These are phyloP conservation scores for Auriculariales sp. DNA, from an alignment of 768 basidiomycete species.

Conservation along the genomic window DNA sequence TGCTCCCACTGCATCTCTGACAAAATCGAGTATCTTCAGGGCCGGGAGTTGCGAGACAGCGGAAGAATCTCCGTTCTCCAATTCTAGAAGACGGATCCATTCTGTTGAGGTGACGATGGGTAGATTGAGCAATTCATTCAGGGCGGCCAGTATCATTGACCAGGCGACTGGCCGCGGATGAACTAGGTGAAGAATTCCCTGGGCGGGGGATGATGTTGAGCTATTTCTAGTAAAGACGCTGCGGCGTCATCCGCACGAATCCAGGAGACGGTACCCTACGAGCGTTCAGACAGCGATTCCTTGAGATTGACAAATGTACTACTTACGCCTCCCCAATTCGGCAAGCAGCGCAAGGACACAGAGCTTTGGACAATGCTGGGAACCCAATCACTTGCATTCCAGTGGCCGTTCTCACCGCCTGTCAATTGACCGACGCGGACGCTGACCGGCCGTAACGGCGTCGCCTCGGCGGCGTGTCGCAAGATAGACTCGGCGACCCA, in stretches of 20 bases:
- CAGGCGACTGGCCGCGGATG: slow-evolving; percentile 13
- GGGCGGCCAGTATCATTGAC: too few relatives aligned
- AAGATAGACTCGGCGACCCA: slow-evolving; percentile 24
- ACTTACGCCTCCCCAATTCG: slow-evolving; percentile 17
- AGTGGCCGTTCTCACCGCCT: slow-evolving; percentile 21
- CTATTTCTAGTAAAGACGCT: slow-evolving; percentile 12
- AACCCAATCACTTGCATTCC: slow-evolving; percentile 30
- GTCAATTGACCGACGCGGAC: slow-evolving; percentile 26
- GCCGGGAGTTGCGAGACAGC: too few relatives aligned
- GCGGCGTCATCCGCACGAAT: slow-evolving; percentile 14
- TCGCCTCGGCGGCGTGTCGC: slow-evolving; percentile 14
- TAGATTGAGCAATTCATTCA: too few relatives aligned
- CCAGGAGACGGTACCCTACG: slow-evolving; percentile 15
- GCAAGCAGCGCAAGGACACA: slow-evolving; percentile 18
- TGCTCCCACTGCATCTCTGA: too few relatives aligned
- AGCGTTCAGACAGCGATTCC: too few relatives aligned
- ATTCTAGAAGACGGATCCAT: too few relatives aligned
- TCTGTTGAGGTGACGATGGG: too few relatives aligned
- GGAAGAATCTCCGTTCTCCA: too few relatives aligned
- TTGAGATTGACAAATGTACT: background rate
- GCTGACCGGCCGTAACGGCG: slow-evolving; percentile 17
- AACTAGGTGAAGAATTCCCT: slow-evolving; percentile 11
- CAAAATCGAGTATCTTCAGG: too few relatives aligned
- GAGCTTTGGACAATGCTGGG: slow-evolving; percentile 25
- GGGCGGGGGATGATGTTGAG: slow-evolving; percentile 4